Base-by-base conservation (phyloP, 2,329 filamentous ascomycete species). In the Cyphellophora europaea region DNA sequence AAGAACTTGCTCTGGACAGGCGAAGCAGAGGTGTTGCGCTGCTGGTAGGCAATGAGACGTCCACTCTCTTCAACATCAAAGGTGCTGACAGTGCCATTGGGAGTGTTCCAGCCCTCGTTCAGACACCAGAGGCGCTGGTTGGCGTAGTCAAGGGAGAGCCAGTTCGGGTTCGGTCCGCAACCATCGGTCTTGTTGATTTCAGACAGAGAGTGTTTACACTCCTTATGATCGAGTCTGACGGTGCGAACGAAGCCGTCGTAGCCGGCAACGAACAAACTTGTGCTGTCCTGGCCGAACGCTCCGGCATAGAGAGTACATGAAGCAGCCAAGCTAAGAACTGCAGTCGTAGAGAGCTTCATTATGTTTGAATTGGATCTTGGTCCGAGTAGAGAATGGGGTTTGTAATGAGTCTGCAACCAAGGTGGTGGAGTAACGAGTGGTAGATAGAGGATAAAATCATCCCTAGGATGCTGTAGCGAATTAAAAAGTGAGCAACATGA, bases 191-290 rank as follows among this genome's bases (percentile, higher is more conserved):
- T 28, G 11, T 19, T 16, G 32, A 35, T 5, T n/a, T 30, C 11
- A 12, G 19, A 15, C 6, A 35, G 17, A 8, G 5, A 5, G 8
- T 14, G 18, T 6, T 11, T 30, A 12, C 5, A 27, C 5, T 13
- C 19, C 6, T 35, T 15, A 11, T 6, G 6, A 14, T 11, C 12
- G 11, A 35, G 21, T 5, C 3, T 11, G 4, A 35, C 8, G 13
- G 11, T 27, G 6, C 32, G 32, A 12, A 35, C 32, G 5, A 27
- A 15, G 14, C 32, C 32, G 25, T 35, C 32, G 12, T 35, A 35
- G n/a, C 32, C 32, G n/a, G 32, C 32, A 5, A 28, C 32, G 15
- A 27, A 35, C 13, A 35, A n/a, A 5, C 14, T 31, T 16, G 29
- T n/a, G n/a, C n/a, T n/a, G n/a, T n/a, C n/a, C n/a, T n/a, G n/a